Percentiles rank a stretch among this genome's conserved stretches.
phyloP scores from a whole-genome alignment of 192 early-diverging fungal genomes.

The Dissophora globulifera region DNA sequence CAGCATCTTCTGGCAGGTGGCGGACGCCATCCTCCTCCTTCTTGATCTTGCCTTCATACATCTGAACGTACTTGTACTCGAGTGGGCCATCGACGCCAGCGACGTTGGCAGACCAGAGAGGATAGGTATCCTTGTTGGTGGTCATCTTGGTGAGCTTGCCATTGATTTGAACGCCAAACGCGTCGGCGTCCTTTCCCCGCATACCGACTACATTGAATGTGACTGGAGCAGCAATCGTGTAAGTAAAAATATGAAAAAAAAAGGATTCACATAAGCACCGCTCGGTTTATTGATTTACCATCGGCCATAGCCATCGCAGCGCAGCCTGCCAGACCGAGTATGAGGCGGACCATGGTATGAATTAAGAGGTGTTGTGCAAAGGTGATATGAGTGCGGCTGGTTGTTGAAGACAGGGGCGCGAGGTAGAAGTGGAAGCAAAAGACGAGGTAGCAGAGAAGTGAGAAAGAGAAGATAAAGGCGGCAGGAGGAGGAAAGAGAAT shows the following conservation, averaged over 20 bases:
- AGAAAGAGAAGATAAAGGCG: not conserved
- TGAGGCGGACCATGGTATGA: slow-evolving; percentile 40
- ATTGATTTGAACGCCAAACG: slow-evolving; percentile 33
- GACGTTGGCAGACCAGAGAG: slow-evolving; percentile 47
- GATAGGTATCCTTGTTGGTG: slow-evolving; percentile 23
- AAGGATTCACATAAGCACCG: too few relatives aligned
- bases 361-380: too few relatives aligned
- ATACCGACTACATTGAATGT: slow-evolving; percentile 47
- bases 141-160: slow-evolving; percentile 41
- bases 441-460: slow-evolving; percentile 4
- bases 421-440: not conserved
- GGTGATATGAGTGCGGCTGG: too few relatives aligned
- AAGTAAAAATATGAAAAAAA: not conserved
- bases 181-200: slow-evolving; percentile 12
- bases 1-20: slow-evolving; percentile 24
- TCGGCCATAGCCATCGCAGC: slow-evolving; percentile 40
- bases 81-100: slow-evolving; percentile 28
- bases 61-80: slow-evolving; percentile 29
- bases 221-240: slow-evolving; percentile 5
- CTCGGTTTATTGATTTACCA: slow-evolving; percentile 20
- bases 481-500: not conserved
- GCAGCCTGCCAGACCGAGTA: slow-evolving; percentile 43
- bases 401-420: slow-evolving; percentile 8
- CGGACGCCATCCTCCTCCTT: slow-evolving; percentile 15
- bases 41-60: slow-evolving; percentile 12